A percentile compares a stretch with the other conserved stretches of the same genome.
Evolutionary conservation across 2,329 filamentous ascomycete species (phyloP).

Genomic region (Biscogniauxia sp.): DNA sequence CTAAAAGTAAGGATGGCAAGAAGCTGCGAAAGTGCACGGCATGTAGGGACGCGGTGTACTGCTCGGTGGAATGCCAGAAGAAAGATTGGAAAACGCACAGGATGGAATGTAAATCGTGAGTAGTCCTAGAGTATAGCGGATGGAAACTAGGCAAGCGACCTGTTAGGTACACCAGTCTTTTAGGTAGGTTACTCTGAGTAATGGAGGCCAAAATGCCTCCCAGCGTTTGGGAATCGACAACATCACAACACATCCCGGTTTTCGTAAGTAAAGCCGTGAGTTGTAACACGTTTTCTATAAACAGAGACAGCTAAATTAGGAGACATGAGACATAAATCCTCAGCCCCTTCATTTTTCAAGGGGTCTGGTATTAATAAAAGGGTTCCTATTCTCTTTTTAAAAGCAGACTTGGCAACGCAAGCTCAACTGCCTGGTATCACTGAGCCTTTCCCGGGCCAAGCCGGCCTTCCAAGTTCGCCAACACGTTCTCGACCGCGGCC

Average conservation of each 20-base stretch:
- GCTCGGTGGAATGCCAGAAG: slow-evolving; percentile 51
- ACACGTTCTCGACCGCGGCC: slow-evolving; percentile 46
- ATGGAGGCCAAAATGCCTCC: not conserved
- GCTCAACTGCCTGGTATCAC: not conserved
- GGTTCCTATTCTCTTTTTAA: not conserved
- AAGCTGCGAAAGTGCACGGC: slow-evolving; percentile 43
- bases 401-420: not conserved
- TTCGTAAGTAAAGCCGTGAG: not conserved
- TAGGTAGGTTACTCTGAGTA: not conserved
- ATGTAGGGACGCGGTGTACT: slow-evolving; percentile 49
- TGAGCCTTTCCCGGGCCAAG: not conserved
- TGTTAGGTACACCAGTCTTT: not conserved
- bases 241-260: not conserved
- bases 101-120: slow-evolving; percentile 35
- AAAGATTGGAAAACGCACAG: slow-evolving; percentile 53
- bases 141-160: not conserved
- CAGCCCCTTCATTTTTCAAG: not conserved
- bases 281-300: not conserved
- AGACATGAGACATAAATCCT: not conserved
- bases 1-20: slow-evolving; percentile 27
- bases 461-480: slow-evolving; percentile 32
- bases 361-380: not conserved
- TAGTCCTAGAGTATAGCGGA: not conserved
- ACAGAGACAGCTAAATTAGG: not conserved
- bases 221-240: not conserved